These are phyloP conservation scores for Tolypocladium ophioglossoides DNA, from an alignment of 2,329 filamentous ascomycete species.

Conservation along the genomic window DNA sequence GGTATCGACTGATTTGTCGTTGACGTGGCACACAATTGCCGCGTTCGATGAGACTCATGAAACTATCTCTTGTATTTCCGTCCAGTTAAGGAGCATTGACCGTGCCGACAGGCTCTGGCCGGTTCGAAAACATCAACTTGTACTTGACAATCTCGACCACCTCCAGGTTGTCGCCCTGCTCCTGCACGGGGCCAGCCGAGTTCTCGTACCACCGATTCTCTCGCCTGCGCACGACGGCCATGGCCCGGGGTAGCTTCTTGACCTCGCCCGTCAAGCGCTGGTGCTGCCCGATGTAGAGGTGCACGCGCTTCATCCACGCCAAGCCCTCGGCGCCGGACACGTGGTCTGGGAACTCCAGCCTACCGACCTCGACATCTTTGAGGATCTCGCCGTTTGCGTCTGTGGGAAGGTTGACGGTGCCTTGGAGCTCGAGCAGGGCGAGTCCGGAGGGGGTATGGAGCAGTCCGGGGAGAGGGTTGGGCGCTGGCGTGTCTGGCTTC, in stretches of 20 bases:
- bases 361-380: conserved; percentile 44
- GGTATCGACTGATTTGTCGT: background rate
- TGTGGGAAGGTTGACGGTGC: conserved; percentile 67
- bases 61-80: background rate
- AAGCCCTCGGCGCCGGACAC: conserved; percentile 35
- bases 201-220: conserved; percentile 30
- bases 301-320: conserved; percentile 82
- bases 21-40: background rate
- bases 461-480: conserved; percentile 61
- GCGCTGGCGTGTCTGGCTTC: conserved; percentile 9
- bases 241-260: conserved; percentile 68
- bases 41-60: background rate
- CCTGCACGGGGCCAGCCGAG: conserved; percentile 26
- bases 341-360: conserved; percentile 70
- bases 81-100: conserved; percentile 2
- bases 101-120: conserved; percentile 74
- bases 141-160: conserved; percentile 79
- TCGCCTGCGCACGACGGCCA: conserved; percentile 65
- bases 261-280: conserved; percentile 85
- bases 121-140: conserved; percentile 73
- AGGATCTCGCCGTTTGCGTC: conserved; percentile 19
- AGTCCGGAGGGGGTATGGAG: conserved; percentile 84
- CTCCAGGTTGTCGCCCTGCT: conserved; percentile 50
- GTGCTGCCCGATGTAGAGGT: conserved; percentile 79
- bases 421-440: conserved; percentile 86